A percentile compares a stretch with the other conserved stretches of the same genome.
Conservation (phyloP, 371 early-diverging fungal genomes). For the Mortierella sp. region DNA sequence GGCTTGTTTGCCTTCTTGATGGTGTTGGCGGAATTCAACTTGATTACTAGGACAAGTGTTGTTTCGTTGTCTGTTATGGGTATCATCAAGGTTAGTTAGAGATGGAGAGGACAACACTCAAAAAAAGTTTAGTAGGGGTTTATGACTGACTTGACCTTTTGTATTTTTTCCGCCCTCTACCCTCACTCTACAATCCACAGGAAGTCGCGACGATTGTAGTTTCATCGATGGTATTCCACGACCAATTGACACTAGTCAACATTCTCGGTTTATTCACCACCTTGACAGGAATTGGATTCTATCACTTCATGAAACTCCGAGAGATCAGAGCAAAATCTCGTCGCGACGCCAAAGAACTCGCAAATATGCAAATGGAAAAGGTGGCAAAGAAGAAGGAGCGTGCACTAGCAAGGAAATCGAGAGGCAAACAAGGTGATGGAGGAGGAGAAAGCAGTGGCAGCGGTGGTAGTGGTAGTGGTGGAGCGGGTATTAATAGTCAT, state of each 20-base stretch:
- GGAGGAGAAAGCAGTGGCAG: neutral
- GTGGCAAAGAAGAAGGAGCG: conserved; percentile 18
- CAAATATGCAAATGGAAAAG: conserved; percentile 19
- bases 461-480: neutral
- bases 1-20: conserved; percentile 78
- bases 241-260: conserved; percentile 70
- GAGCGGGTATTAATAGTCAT: neutral
- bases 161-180: neutral
- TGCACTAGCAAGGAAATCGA: conserved; percentile 9
- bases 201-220: conserved; percentile 75
- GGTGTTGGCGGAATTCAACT: conserved; percentile 73
- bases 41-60: conserved; percentile 76
- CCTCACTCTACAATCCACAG: conserved; percentile 8
- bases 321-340: conserved; percentile 43
- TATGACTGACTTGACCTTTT: neutral
- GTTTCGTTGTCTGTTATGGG: conserved; percentile 80
- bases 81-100: conserved; percentile 65
- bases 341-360: conserved; percentile 26
- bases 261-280: conserved; percentile 73
- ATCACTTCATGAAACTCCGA: conserved; percentile 60
- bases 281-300: conserved; percentile 72
- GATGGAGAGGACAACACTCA: neutral
- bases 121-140: neutral
- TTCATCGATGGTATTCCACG: conserved; percentile 73
- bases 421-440: conserved; percentile 1